Conservation (phyloP, 495 filamentous ascomycete genomes). For the Elaphomyces granulatus region DNA sequence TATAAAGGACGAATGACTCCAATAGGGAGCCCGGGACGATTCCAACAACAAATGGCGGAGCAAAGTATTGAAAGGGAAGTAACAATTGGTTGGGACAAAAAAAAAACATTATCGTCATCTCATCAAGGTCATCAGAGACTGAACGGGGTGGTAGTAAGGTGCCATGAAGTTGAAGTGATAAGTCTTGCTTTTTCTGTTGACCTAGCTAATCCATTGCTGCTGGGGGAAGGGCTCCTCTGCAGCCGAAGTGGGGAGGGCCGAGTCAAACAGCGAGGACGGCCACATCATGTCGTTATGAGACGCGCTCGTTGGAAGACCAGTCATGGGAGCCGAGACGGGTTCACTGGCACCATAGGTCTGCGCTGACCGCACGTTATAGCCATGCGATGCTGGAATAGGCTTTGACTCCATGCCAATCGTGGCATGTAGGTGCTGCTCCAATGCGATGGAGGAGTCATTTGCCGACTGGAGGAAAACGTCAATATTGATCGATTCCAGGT, state of each 20-base stretch:
- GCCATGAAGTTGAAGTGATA: no score
- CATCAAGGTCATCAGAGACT: slow-evolving; percentile 38
- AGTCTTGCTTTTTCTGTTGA: no score
- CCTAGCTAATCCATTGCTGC: slow-evolving; percentile 27
- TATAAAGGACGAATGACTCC: neutral
- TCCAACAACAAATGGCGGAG: neutral
- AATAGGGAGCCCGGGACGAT: neutral
- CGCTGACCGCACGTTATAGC: slow-evolving; percentile 22
- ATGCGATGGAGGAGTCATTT: slow-evolving; percentile 32
- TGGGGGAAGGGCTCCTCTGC: slow-evolving; percentile 21
- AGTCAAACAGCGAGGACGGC: slow-evolving; percentile 25
- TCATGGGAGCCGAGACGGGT: slow-evolving; percentile 9
- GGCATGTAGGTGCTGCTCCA: slow-evolving; percentile 34
- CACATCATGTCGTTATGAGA: slow-evolving; percentile 25
- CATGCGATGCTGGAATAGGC: slow-evolving; percentile 20
- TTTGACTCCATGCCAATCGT: slow-evolving; percentile 30
- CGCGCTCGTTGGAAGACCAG: slow-evolving; percentile 14
- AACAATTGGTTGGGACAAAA: neutral
- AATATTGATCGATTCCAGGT: slow-evolving; percentile 44
- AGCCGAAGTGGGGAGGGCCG: slow-evolving; percentile 12
- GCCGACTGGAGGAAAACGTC: slow-evolving; percentile 46
- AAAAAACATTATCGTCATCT: slow-evolving; percentile 33
- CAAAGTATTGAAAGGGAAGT: neutral
- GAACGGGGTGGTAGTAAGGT: slow-evolving; percentile 36
- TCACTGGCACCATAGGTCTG: slow-evolving; percentile 14